Base-by-base conservation (phyloP, 768 basidiomycete genomes). In the Lyophyllum shimeji region DNA sequence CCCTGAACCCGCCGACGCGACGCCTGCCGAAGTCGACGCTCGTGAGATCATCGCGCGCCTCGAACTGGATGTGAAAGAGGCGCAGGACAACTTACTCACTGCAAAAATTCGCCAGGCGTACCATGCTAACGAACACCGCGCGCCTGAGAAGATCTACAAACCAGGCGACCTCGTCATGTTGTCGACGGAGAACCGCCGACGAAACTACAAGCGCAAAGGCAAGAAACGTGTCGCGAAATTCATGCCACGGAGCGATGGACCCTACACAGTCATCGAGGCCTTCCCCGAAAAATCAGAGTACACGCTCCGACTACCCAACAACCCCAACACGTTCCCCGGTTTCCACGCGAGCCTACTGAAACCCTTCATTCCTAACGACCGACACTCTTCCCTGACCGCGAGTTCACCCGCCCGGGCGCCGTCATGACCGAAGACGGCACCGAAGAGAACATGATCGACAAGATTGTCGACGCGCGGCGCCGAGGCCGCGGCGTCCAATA, bases 221-320 rank as follows among this genome's bases (percentile, higher is more conserved):
- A 60, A 67, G 1, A 63, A 67, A 3, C 60, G 67, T 0, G 73
- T 73, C 0, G 74, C 73, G 0, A 81, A 81, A 47, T 78, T 79
- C 51, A 73, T 81, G 65, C 72, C 75, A 0, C 53, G 69, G 0
- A 75, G 55, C 17, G 71, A 78, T 50, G 66, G 74, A 0, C 69
- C 67, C 3, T 71, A 65, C 53, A 52, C 17, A 1, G 46, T 71
- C 2, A 51, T 53, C 4, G 33, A 49, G 2, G 52, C 61, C 3
- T 15, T 60, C 37, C 58, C 60, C 0, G 60, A 45, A 15, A 13
- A 21, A 21, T 45, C 44, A 13, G 44, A 45, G 56, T 6, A 63
- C 52, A 1, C 71, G 67, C 0, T 48, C 11, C 46, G 27, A 6
- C 33, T 31, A 8, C 27, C 46, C 34, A 50, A 50, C 21, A 37